phyloP scores from a whole-genome alignment of 164 flowering plant genomes.

The Saururus chinensis region DNA sequence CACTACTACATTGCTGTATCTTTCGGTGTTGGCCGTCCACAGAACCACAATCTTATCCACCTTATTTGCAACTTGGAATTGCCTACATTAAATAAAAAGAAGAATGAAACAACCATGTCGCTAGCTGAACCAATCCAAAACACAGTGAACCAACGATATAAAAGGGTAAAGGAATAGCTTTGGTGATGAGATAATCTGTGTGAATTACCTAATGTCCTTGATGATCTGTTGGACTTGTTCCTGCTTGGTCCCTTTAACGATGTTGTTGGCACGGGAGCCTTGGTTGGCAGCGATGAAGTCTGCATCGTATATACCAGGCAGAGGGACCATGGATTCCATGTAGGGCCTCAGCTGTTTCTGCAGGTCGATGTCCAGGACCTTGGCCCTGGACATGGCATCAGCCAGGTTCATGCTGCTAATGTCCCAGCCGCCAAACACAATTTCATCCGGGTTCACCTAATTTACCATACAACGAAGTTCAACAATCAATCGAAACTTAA shows the following conservation, averaged over 20 bases:
- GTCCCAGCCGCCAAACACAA: slow-evolving; percentile 99
- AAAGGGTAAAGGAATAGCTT: too few relatives aligned
- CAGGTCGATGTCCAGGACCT: slow-evolving; percentile 84
- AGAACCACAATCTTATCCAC: slow-evolving; percentile 89
- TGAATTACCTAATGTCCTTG: slow-evolving; percentile 71
- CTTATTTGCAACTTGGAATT: slow-evolving; percentile 74
- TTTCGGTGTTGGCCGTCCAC: slow-evolving; percentile 98
- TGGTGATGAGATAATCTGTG: too few relatives aligned
- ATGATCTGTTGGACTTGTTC: slow-evolving; percentile 72
- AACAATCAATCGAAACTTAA: neutral
- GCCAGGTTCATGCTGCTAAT: slow-evolving; percentile 93
- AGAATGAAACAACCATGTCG: too few relatives aligned
- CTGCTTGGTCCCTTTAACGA: slow-evolving; percentile 88
- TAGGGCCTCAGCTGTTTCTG: slow-evolving; percentile 96
- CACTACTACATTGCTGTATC: slow-evolving; percentile 87
- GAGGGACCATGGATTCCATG: slow-evolving; percentile 98
- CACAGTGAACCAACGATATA: too few relatives aligned
- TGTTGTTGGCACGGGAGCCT: slow-evolving; percentile 79
- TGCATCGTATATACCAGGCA: slow-evolving; percentile 89
- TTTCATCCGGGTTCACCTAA: slow-evolving; percentile 92
- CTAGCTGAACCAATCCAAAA: too few relatives aligned
- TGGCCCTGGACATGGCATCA: slow-evolving; percentile 95
- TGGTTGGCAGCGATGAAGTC: slow-evolving; percentile 99
- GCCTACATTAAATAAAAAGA: slow-evolving; percentile 22
- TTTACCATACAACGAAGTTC: neutral